phyloP scores from a whole-genome alignment of 2,329 filamentous ascomycete species.

The Diaporthe sp. region DNA sequence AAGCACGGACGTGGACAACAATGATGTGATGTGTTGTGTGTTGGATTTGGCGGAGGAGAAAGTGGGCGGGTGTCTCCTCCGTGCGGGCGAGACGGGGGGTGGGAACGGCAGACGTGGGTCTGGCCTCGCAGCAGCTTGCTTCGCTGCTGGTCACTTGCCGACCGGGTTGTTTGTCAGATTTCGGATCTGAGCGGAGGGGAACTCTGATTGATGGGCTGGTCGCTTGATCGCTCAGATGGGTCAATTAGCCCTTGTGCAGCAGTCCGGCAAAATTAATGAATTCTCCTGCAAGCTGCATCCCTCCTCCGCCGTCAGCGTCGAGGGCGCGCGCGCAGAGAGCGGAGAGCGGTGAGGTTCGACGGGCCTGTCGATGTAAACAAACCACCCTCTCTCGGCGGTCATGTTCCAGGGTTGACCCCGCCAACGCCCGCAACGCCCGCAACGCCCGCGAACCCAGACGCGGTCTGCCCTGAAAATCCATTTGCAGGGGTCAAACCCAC shows the following conservation, averaged over 20 bases:
- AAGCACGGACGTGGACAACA: constrained; percentile 16
- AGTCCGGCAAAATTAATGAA: background rate
- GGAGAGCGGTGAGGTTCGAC: constrained; percentile 26
- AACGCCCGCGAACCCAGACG: constrained; percentile 6
- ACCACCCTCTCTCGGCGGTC: constrained; percentile 3
- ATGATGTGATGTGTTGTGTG: constrained; percentile 32
- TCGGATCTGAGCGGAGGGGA: constrained; percentile 30
- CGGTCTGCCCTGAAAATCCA: constrained; percentile 21
- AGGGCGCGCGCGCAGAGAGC: constrained; percentile 2
- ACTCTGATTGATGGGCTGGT: background rate
- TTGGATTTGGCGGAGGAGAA: constrained; percentile 28
- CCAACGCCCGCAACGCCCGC: constrained; percentile 1
- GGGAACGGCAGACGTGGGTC: constrained; percentile 9
- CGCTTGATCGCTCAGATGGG: no score
- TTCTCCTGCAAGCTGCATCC: constrained; percentile 14
- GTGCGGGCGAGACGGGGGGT: constrained; percentile 17
- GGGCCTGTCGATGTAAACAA: constrained; percentile 30
- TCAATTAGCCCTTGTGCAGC: background rate
- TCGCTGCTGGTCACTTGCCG: background rate
- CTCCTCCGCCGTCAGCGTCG: background rate
- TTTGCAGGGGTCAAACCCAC: constrained; percentile 9
- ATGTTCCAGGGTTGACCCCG: constrained; percentile 11
- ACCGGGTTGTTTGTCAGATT: constrained; percentile 35
- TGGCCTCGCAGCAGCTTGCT: background rate
- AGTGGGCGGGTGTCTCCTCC: constrained; percentile 26